A percentile compares a stretch with the other conserved stretches of the same genome.
Conservation (phyloP, 192 early-diverging fungal genomes). For the Podila minutissima region DNA sequence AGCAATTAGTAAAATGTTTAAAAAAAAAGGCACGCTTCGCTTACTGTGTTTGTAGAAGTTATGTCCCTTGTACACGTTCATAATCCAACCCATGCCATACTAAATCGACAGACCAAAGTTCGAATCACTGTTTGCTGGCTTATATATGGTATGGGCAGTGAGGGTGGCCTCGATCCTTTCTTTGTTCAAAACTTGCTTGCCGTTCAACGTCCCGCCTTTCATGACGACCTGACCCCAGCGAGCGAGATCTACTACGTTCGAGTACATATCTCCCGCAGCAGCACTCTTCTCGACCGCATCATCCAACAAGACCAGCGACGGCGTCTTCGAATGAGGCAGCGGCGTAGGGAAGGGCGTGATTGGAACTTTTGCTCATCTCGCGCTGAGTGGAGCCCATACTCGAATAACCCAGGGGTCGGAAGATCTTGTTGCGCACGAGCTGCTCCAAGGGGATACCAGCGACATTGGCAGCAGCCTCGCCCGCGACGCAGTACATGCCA, state of each 20-base stretch:
- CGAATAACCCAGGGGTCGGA: slow-evolving; percentile 7
- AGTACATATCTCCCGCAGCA: slow-evolving; percentile 20
- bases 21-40: not conserved
- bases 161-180: not conserved
- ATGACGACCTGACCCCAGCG: slow-evolving; percentile 12
- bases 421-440: slow-evolving; percentile 10
- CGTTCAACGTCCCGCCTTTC: slow-evolving; percentile 1
- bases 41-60: not conserved
- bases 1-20: too few relatives aligned
- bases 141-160: not conserved
- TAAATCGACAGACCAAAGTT: not conserved
- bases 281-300: not conserved
- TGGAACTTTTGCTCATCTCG: slow-evolving; percentile 10
- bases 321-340: slow-evolving; percentile 7
- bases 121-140: not conserved
- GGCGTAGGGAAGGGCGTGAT: slow-evolving; percentile 4
- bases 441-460: slow-evolving; percentile 9
- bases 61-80: slow-evolving; percentile 17
- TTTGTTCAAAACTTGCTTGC: slow-evolving; percentile 16
- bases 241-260: slow-evolving; percentile 18
- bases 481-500: slow-evolving; percentile 15
- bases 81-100: slow-evolving; percentile 26
- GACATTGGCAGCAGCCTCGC: slow-evolving; percentile 16
- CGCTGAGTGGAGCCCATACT: slow-evolving; percentile 2
- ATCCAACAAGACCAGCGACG: slow-evolving; percentile 4